phyloP scores from a whole-genome alignment of 257 asterid genomes.

The Solanum arcanum region DNA sequence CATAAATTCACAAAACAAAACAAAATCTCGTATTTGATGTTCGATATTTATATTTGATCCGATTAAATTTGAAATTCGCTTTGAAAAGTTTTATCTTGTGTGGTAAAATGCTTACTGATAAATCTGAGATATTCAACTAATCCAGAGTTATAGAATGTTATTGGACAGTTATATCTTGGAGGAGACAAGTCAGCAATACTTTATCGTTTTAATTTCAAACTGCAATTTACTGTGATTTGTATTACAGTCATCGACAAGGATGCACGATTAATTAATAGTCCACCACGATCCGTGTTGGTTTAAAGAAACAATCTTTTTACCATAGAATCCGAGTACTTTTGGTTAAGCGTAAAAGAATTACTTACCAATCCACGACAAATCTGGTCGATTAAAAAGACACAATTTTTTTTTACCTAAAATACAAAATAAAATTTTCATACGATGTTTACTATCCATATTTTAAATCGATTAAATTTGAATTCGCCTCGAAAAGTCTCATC shows the following conservation, averaged over 20 bases:
- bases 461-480: accelerated
- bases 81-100: accelerated
- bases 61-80: no score
- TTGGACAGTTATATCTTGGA: accelerated
- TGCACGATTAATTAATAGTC: accelerated
- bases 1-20: neutral
- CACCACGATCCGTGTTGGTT: accelerated
- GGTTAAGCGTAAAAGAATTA: no score
- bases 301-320: neutral
- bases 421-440: no score
- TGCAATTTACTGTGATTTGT: neutral
- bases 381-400: no score
- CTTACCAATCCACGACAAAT: no score
- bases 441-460: accelerated
- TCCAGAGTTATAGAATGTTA: accelerated
- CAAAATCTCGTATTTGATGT: accelerated
- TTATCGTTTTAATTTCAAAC: no score
- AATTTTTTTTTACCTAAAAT: neutral
- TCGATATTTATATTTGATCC: accelerated
- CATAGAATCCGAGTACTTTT: neutral
- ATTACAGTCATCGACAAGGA: neutral
- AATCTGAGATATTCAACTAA: accelerated
- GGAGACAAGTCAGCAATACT: neutral
- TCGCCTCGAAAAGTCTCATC: accelerated
- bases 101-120: accelerated